Percentiles rank a stretch among this genome's conserved stretches.
phyloP scores from a whole-genome alignment of 2,329 filamentous ascomycete species.

The Beauveria sp. region DNA sequence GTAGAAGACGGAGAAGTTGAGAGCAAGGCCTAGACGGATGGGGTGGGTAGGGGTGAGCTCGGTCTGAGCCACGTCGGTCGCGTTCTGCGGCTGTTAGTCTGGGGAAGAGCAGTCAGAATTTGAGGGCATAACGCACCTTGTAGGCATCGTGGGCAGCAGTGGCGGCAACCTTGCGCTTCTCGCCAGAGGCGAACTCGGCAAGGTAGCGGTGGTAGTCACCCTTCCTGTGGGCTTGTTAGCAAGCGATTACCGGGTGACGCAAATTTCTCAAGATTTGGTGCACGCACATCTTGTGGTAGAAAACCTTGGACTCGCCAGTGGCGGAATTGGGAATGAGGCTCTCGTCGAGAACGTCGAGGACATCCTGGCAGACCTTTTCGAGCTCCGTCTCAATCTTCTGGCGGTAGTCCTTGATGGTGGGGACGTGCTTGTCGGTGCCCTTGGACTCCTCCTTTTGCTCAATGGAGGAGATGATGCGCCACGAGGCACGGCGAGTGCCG shows the following conservation, averaged over 20 bases:
- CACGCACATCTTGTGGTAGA: conserved; percentile 99
- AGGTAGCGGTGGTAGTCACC: conserved; percentile 95
- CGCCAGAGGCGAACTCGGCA: conserved; percentile 84
- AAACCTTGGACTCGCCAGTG: conserved; percentile 97
- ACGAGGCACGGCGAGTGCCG: conserved; percentile 94
- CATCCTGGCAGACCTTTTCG: conserved; percentile 96
- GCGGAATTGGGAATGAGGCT: conserved; percentile 92
- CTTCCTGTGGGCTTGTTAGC: conserved; percentile 55
- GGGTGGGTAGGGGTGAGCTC: conserved; percentile 96
- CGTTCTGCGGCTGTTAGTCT: conserved; percentile 98
- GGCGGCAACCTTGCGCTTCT: conserved; percentile 85
- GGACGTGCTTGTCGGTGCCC: conserved; percentile 90
- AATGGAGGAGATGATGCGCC: conserved; percentile 99
- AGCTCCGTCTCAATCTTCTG: conserved; percentile 97
- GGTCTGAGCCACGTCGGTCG: conserved; percentile 95
- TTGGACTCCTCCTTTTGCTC: conserved; percentile 99
- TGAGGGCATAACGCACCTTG: conserved; percentile 72
- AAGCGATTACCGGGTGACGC: background rate
- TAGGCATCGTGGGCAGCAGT: conserved; percentile 89
- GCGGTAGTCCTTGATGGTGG: conserved; percentile 92
- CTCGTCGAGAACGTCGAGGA: conserved; percentile 89
- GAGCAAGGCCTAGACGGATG: conserved; percentile 91
- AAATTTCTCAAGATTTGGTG: background rate
- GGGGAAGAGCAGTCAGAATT: conserved; percentile 99
- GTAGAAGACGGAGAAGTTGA: conserved; percentile 99